Evolutionary conservation across 2,329 filamentous ascomycete genomes (phyloP), one percentile per base, ranked within the genome.

Genomic region (Mollisiaceae sp.): DNA sequence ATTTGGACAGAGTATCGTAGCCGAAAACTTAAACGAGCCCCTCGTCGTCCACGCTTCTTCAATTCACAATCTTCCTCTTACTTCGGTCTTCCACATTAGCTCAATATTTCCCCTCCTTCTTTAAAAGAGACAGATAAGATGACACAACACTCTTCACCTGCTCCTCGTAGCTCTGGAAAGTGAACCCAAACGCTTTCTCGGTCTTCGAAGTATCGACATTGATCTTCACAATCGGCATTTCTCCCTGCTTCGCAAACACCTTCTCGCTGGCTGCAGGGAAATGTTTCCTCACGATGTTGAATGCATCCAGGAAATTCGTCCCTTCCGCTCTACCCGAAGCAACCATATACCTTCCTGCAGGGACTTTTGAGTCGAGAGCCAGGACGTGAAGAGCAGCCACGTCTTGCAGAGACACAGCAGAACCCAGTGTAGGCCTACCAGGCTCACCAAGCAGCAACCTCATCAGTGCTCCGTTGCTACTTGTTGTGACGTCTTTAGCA

Each of bases 71-170:
- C 27, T 32, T 32, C 27, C 27, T 32, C 27, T 6, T 3, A 6
- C 27, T 3, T 32, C 27, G 27, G 27, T 32, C 3, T 32, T 32
- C 6, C 27, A 32, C 27, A 32, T 32, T 6, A 3, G 27, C 27
- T 32, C 27, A 32, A 32, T 32, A 32, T 32, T 35, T 54, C 14
- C 24, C 50, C 1, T 54, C 50, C 35, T 39, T 57, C n/a, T 57
- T 27, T 14, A 57, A 41, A 36, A 57, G 20, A 2, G 32, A n/a
- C 2, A 57, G 20, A 20, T 57, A 57, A 3, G n/a, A 20, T n/a
- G 36, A 36, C 8, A 57, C 55, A 39, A 41, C 36, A 24, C 20
- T n/a, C 55, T 38, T 39, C 14, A 57, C 55, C 55, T 57, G 55
- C 6, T 57, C 55, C 9, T 57, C 55, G 18, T 32, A 57, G 32